Base-by-base conservation (phyloP, 495 filamentous ascomycete species). In the Daldinia grandis region DNA sequence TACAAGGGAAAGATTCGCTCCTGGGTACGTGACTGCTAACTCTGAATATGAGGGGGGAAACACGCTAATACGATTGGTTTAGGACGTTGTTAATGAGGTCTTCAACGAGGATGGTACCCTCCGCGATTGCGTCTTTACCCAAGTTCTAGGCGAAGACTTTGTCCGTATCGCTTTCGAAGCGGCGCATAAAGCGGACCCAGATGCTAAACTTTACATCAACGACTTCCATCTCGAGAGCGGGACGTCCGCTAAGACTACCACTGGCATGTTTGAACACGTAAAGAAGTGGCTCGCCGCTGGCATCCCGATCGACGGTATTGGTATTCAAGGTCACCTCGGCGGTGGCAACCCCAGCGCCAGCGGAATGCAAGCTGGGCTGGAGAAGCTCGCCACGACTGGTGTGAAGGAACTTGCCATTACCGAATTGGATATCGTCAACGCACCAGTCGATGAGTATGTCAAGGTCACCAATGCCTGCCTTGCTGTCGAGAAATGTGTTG, bases 301-400 rank as follows among this genome's bases (percentile, higher is more conserved):
- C 62, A 79, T 90, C 38, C 89, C 90, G 35, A 92, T 92, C 75
- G 89, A 93, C 74, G 90, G 90, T 70, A 91, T 93, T 61, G 86
- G 86, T 60, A 87, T 88, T 8, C 89, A 92, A 76, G 81, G 82
- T 53, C 90, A 93, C 69, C 76, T 92, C n/a, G 86, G 86, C 55
- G 74, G 80, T 58, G 82, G 80, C 55, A 71, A 69, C 24, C 79
- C 75, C 42, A 78, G 80, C 15, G 76, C 79, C 15, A 84, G 76
- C 58, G 86, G 87, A 66, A 82, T 91, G 73, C 78, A 85, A 64
- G 81, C 84, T 14, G 67, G 67, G 9, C 12, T 70, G 9, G 67
- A 64, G 50, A 65, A 64, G 15, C 85, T 91, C 17, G 86, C 83
- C 50, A 74, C 79, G 30, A 77, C 83, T 3, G 82, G 81, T 53